phyloP scores from a whole-genome alignment of 2,329 filamentous ascomycete genomes.

The Xylariaceae sp. region DNA sequence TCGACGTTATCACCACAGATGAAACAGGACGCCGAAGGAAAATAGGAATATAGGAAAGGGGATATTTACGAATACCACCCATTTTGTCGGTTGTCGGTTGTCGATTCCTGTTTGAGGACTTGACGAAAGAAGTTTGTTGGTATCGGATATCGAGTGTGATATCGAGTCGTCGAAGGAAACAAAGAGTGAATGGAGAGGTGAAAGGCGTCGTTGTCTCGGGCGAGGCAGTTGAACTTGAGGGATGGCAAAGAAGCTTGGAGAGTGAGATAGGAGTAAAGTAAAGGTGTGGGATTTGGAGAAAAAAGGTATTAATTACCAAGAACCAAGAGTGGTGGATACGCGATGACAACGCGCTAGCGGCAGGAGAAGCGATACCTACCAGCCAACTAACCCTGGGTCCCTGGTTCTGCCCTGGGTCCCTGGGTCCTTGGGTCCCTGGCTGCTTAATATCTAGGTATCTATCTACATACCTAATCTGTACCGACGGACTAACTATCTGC shows the following conservation, averaged over 20 bases:
- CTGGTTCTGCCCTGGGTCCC: too few relatives aligned
- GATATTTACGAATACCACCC: constrained; percentile 47
- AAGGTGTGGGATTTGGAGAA: constrained; percentile 27
- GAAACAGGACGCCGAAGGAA: not conserved
- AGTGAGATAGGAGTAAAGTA: constrained; percentile 1
- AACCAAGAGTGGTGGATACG: constrained; percentile 9
- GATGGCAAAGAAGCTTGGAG: constrained; percentile 7
- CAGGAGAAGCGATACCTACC: constrained; percentile 6
- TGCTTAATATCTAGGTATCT: too few relatives aligned
- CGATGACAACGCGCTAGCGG: constrained; percentile 9
- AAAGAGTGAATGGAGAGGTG: constrained; percentile 3
- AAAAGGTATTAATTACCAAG: constrained; percentile 25
- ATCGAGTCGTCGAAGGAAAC: constrained; percentile 1
- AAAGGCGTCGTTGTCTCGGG: constrained; percentile 10
- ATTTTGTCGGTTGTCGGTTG: constrained; percentile 36
- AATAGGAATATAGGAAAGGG: constrained; percentile 11
- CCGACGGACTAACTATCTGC: too few relatives aligned
- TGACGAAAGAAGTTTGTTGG: not conserved
- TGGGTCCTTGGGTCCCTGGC: too few relatives aligned
- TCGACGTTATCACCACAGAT: constrained; percentile 4
- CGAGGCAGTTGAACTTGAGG: constrained; percentile 8
- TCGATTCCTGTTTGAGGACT: constrained; percentile 1
- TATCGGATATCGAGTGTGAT: not conserved
- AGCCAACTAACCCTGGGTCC: constrained; percentile 12
- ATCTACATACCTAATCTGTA: too few relatives aligned